phyloP scores from a whole-genome alignment of 768 basidiomycete genomes.

The Hemileccinum rubropunctum region DNA sequence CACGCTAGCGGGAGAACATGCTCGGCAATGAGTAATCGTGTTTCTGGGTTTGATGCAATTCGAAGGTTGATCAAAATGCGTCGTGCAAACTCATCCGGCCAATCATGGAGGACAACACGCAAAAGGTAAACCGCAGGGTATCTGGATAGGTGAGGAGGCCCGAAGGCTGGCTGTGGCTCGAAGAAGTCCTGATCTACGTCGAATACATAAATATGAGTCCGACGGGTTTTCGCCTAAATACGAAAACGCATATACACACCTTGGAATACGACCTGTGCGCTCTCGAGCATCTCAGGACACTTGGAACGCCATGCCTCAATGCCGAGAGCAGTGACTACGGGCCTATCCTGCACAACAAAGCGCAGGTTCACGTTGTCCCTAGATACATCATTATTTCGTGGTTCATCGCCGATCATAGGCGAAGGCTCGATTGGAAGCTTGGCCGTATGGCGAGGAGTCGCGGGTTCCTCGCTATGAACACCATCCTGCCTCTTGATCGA shows the following conservation, averaged over 20 bases:
- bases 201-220: neutral
- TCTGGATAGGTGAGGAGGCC: conserved; percentile 26
- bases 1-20: conserved; percentile 70
- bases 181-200: conserved; percentile 72
- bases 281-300: conserved; percentile 55
- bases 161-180: conserved; percentile 48
- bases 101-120: conserved; percentile 74
- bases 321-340: conserved; percentile 52
- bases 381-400: conserved; percentile 12
- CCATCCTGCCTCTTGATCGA: conserved; percentile 1
- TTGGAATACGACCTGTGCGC: conserved; percentile 53
- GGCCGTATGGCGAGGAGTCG: neutral
- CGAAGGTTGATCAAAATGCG: conserved; percentile 47
- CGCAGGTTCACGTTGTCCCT: conserved; percentile 36
- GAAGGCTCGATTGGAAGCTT: conserved; percentile 2
- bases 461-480: neutral
- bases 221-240: too few relatives aligned
- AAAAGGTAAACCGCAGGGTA: conserved; percentile 65
- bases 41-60: conserved; percentile 36
- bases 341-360: conserved; percentile 59
- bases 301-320: conserved; percentile 56
- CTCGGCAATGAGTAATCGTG: conserved; percentile 68
- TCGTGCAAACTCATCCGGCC: conserved; percentile 59
- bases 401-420: neutral
- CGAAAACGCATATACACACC: conserved; percentile 24